Evolutionary conservation across 352 stramenopile genomes (phyloP).

Genomic region (Lagenidium giganteum): DNA sequence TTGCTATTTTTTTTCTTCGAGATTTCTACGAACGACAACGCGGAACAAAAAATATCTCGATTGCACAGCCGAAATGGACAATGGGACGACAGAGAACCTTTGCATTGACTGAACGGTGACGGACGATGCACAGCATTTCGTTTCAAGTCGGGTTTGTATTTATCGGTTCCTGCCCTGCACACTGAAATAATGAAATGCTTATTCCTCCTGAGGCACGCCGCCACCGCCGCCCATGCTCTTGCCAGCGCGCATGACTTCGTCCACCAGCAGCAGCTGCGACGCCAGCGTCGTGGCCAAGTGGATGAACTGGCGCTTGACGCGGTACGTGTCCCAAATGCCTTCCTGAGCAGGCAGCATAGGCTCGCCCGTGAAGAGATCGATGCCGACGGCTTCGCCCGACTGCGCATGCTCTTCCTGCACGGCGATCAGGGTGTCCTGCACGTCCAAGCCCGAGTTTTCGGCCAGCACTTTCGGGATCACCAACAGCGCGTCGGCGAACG

Average conservation of each 20-base stretch:
- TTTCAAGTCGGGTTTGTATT: conserved; percentile 4
- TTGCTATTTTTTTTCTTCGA: too few relatives aligned
- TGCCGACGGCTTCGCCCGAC: conserved; percentile 88
- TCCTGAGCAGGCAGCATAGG: conserved; percentile 95
- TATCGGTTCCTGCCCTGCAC: too few relatives aligned
- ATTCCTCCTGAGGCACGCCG: conserved; percentile 57
- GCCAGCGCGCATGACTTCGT: conserved; percentile 99
- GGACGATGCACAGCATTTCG: too few relatives aligned
- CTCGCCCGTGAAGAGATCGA: conserved; percentile 96
- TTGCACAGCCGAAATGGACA: too few relatives aligned
- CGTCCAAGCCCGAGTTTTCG: conserved; percentile 81
- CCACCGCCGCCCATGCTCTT: conserved; percentile 93
- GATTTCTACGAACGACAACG: too few relatives aligned
- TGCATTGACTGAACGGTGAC: too few relatives aligned
- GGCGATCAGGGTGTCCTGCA: conserved; percentile 96
- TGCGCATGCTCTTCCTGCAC: conserved; percentile 94
- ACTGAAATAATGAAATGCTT: conserved; percentile 20
- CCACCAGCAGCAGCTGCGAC: conserved; percentile 98
- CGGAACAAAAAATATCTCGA: too few relatives aligned
- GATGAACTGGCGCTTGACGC: conserved; percentile 98
- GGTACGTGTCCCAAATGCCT: conserved; percentile 98
- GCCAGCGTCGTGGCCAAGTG: conserved; percentile 97
- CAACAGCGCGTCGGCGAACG: conserved; percentile 96
- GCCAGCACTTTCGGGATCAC: conserved; percentile 98
- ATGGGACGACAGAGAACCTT: too few relatives aligned